phyloP scores from a whole-genome alignment of 129 eudicot genomes.

The Saposhnikovia divaricata region DNA sequence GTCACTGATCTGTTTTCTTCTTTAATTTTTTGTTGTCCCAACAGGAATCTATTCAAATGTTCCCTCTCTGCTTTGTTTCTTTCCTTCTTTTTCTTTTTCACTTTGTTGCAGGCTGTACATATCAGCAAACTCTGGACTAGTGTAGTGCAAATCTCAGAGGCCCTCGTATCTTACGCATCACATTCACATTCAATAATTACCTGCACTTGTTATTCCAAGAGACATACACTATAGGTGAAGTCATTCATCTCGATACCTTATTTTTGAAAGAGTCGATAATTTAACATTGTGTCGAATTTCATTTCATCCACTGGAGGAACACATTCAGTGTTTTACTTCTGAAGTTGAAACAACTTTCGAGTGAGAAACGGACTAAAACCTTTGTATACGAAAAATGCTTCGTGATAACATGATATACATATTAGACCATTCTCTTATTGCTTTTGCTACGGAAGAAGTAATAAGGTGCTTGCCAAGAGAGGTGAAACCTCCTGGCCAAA shows the following conservation, averaged over 20 bases:
- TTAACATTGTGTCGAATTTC: neutral
- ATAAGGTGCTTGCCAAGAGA: neutral
- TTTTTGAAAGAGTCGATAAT: too few relatives aligned
- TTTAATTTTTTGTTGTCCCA: neutral
- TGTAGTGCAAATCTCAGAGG: neutral
- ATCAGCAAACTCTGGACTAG: neutral
- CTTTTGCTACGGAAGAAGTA: neutral
- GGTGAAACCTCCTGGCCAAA: neutral
- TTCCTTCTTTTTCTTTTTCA: neutral
- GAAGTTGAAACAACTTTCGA: too few relatives aligned
- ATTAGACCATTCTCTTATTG: neutral
- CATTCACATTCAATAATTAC: neutral
- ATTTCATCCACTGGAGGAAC: neutral
- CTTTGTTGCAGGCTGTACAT: conserved; percentile 2
- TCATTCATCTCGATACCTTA: too few relatives aligned
- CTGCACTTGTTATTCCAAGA: too few relatives aligned
- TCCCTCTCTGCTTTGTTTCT: neutral
- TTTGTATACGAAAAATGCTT: neutral
- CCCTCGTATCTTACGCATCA: neutral
- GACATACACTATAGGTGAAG: too few relatives aligned
- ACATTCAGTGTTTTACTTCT: neutral
- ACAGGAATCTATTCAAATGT: conserved; percentile 9
- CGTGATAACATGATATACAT: neutral
- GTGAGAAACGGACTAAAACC: neutral
- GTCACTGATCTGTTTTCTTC: neutral